These are phyloP conservation scores for Circinella umbellata DNA, from an alignment of 371 early-diverging fungal genomes.

Conservation along the genomic window DNA sequence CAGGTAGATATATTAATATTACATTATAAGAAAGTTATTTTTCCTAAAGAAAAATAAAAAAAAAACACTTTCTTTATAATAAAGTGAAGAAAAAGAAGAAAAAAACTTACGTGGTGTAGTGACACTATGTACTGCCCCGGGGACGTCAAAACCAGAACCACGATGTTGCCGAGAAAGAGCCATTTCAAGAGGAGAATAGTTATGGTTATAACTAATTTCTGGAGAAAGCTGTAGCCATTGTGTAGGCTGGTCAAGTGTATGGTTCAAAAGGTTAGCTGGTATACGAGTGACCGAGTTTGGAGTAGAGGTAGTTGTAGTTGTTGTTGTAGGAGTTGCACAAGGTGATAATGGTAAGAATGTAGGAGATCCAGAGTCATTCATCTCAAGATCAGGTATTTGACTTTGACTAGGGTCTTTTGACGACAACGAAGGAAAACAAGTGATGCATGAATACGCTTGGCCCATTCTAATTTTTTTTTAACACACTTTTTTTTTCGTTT, in stretches of 20 bases:
- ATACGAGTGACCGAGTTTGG: conserved; percentile 3
- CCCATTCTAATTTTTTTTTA: conserved; percentile 4
- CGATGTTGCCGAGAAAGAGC: conserved; percentile 6
- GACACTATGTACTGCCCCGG: conserved; percentile 32
- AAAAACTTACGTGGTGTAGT: conserved; percentile 25
- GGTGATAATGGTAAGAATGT: conserved; percentile 7
- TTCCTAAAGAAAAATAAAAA: too few species aligned
- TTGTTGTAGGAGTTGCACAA: conserved; percentile 2
- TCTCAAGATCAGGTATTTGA: conserved; percentile 5
- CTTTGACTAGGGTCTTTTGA: conserved; percentile 1
- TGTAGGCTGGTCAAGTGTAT: background rate
- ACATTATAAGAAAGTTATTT: too few species aligned
- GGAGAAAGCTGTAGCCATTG: conserved; percentile 21
- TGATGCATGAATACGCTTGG: conserved; percentile 2
- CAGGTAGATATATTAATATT: background rate
- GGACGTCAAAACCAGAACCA: conserved; percentile 32
- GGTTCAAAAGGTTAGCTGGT: conserved; percentile 1
- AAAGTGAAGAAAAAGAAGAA: too few species aligned
- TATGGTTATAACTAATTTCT: conserved; percentile 13
- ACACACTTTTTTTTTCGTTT: background rate
- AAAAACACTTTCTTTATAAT: too few species aligned
- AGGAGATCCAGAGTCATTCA: conserved; percentile 5
- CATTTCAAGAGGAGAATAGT: conserved; percentile 10
- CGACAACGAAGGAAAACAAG: conserved; percentile 7
- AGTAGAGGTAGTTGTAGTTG: background rate